Evolutionary conservation across 495 filamentous ascomycete genomes (phyloP).

Genomic region (Aspergillus avenaceus): DNA sequence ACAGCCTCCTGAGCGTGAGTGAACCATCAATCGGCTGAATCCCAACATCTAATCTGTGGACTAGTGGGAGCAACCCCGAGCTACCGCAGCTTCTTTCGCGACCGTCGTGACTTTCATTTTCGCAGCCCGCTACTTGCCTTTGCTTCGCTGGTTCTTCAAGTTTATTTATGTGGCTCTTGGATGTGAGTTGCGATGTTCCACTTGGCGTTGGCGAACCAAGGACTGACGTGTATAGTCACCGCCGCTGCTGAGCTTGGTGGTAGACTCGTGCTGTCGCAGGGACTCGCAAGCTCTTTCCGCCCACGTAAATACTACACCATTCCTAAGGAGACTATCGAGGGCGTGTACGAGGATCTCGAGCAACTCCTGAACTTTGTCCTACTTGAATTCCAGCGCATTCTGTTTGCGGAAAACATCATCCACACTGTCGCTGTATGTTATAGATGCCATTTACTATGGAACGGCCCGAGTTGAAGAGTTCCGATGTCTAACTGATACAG

Average conservation of each 20-base stretch:
- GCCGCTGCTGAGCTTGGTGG: constrained; percentile 74
- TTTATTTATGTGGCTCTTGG: constrained; percentile 66
- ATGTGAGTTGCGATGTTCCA: constrained; percentile 40
- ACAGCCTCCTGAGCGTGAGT: constrained; percentile 74
- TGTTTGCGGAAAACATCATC: constrained; percentile 90
- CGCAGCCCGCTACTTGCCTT: constrained; percentile 81
- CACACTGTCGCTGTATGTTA: constrained; percentile 72
- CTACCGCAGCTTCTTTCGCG: constrained; percentile 80
- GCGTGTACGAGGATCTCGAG: constrained; percentile 75
- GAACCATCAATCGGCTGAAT: background rate
- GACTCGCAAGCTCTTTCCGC: constrained; percentile 80
- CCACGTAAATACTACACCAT: constrained; percentile 91
- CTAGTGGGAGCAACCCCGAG: constrained; percentile 69
- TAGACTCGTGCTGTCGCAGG: constrained; percentile 68
- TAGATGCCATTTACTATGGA: background rate
- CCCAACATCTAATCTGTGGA: background rate
- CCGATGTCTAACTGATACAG: constrained; percentile 37
- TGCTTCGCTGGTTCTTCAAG: constrained; percentile 87
- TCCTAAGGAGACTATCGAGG: constrained; percentile 76
- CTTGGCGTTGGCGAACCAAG: background rate
- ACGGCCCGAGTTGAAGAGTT: background rate
- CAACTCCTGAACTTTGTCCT: constrained; percentile 96
- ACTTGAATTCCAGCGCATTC: constrained; percentile 89
- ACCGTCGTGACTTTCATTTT: constrained; percentile 76
- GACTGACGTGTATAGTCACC: constrained; percentile 48